Conservation (phyloP, 1,284 basidiomycete species). For the Bondarzewia mesenterica region DNA sequence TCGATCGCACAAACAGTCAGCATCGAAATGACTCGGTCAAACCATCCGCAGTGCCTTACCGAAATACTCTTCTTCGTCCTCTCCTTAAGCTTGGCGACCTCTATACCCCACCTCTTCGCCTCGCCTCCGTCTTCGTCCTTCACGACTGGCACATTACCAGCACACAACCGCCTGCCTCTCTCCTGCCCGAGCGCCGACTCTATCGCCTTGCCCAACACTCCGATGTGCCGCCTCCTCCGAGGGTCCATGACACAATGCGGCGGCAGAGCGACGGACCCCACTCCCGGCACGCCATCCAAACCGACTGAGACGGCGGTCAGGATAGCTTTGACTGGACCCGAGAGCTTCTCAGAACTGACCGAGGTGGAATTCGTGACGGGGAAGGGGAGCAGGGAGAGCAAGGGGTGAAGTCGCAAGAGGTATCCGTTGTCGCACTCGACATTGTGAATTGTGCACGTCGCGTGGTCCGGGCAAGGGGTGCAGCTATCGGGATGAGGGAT, state of each 20-base stretch:
- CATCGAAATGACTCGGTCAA: conserved; percentile 9
- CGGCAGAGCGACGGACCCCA: conserved; percentile 74
- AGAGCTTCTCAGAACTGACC: conserved; percentile 12
- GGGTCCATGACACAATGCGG: conserved; percentile 82
- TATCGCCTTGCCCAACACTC: conserved; percentile 67
- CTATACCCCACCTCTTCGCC: conserved; percentile 69
- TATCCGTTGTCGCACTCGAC: conserved; percentile 72
- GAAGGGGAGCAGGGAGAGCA: conserved; percentile 47
- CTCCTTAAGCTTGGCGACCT: conserved; percentile 46
- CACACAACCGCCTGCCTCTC: conserved; percentile 66
- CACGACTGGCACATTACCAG: conserved; percentile 32
- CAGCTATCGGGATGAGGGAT: conserved; percentile 65
- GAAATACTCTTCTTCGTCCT: conserved; percentile 46
- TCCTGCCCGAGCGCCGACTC: conserved; percentile 62
- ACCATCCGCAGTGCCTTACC: conserved; percentile 27
- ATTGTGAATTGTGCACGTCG: conserved; percentile 56
- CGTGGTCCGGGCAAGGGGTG: conserved; percentile 81
- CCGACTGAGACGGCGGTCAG: conserved; percentile 38
- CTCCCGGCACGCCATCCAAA: conserved; percentile 68
- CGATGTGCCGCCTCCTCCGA: conserved; percentile 70
- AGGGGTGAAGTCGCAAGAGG: conserved; percentile 56
- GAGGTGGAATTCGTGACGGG: conserved; percentile 9
- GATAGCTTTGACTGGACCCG: conserved; percentile 31
- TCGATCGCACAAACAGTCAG: conserved; percentile 12
- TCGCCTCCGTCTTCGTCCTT: conserved; percentile 50